phyloP scores from a whole-genome alignment of 495 filamentous ascomycete species.

The Aspergillus saccharolyticus region DNA sequence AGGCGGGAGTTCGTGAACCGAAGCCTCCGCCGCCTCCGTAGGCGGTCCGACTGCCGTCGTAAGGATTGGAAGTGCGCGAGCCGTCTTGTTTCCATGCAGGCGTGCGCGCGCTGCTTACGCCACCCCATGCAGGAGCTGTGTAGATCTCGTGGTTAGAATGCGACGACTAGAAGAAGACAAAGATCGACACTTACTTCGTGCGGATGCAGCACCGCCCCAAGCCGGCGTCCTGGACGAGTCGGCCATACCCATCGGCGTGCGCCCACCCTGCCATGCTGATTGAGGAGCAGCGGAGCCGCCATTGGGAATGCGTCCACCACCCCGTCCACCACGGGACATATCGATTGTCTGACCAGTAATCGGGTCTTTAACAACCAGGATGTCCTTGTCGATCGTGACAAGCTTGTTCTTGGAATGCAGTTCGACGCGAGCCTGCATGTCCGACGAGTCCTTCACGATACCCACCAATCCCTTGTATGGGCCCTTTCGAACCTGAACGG shows the following conservation, averaged over 20 bases:
- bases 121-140: constrained; percentile 56
- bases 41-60: constrained; percentile 72
- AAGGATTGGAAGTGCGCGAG: constrained; percentile 69
- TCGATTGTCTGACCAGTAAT: constrained; percentile 70
- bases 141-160: constrained; percentile 25
- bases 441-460: constrained; percentile 89
- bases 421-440: constrained; percentile 79
- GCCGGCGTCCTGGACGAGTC: constrained; percentile 64
- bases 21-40: constrained; percentile 42
- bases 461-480: constrained; percentile 89
- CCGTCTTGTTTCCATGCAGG: constrained; percentile 72
- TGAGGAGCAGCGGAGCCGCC: constrained; percentile 38
- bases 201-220: constrained; percentile 51
- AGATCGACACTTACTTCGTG: constrained; percentile 49
- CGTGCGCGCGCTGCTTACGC: constrained; percentile 55
- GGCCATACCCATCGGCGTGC: constrained; percentile 59
- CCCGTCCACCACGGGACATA: constrained; percentile 52
- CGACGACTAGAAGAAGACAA: neutral
- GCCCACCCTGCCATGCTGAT: constrained; percentile 51
- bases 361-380: constrained; percentile 73
- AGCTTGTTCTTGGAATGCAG: constrained; percentile 88
- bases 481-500: constrained; percentile 76
- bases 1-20: constrained; percentile 48
- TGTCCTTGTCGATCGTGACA: constrained; percentile 71
- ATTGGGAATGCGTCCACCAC: constrained; percentile 50